These are phyloP conservation scores for Nemania sp. DNA, from an alignment of 2,329 filamentous ascomycete genomes.

Conservation along the genomic window DNA sequence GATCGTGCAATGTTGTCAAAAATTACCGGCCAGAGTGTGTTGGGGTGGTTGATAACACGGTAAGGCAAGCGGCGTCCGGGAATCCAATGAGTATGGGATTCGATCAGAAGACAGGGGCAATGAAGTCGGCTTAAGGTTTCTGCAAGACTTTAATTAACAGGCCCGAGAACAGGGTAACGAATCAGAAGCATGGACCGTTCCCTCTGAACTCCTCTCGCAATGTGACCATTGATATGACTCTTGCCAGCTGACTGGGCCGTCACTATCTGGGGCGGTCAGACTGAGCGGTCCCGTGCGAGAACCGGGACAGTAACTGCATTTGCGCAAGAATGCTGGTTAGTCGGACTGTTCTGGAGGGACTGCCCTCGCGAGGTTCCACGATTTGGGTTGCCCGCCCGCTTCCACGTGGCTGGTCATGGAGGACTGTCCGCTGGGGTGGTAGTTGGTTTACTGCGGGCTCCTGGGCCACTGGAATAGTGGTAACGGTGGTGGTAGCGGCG, in stretches of 20 bases:
- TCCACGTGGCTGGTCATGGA: constrained; percentile 2
- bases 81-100: constrained; percentile 9
- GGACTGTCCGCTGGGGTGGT: constrained; percentile 13
- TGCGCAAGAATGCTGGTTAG: constrained; percentile 10
- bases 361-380: constrained; percentile 5
- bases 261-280: constrained; percentile 16
- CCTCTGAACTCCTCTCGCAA: constrained; percentile 35
- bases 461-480: constrained; percentile 16
- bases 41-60: constrained; percentile 12
- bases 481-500: constrained; percentile 19
- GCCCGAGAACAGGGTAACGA: constrained; percentile 38
- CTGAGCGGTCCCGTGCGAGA: constrained; percentile 13
- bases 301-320: constrained; percentile 14
- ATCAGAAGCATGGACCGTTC: constrained; percentile 35
- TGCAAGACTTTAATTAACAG: constrained; percentile 27
- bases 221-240: constrained; percentile 28
- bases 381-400: constrained; percentile 10
- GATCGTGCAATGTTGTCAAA: constrained; percentile 1
- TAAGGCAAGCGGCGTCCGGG: constrained; percentile 2
- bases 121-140: constrained; percentile 41
- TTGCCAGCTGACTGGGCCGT: constrained; percentile 27
- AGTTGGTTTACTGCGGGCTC: constrained; percentile 19
- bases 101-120: constrained; percentile 15
- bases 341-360: neutral
- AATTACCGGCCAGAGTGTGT: neutral